Conservation (phyloP, 2,329 filamentous ascomycete species). For the Aspergillus glaucus region DNA sequence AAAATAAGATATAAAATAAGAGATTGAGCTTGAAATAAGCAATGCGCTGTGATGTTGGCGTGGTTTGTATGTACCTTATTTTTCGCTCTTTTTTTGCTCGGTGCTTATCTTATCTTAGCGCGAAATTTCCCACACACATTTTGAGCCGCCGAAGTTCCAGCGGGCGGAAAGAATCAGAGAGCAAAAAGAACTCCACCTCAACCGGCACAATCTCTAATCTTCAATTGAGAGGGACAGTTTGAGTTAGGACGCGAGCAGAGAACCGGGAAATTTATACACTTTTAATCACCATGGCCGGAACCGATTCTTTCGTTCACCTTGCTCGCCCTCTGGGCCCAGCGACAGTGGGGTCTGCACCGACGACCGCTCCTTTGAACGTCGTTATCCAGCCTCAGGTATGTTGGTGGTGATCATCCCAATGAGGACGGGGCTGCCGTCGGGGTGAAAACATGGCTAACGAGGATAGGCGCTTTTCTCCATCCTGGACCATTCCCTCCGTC, state of each 20-base stretch:
- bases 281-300: conserved; percentile 66
- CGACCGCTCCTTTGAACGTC: conserved; percentile 85
- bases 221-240: not conserved
- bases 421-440: not conserved
- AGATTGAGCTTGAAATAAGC: not conserved
- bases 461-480: conserved; percentile 57
- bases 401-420: not conserved
- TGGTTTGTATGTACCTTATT: not conserved
- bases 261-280: conserved; percentile 11
- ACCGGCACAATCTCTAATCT: conserved; percentile 17
- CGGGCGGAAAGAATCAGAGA: conserved; percentile 24
- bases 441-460: conserved; percentile 10
- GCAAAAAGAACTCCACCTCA: conserved; percentile 26
- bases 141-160: conserved; percentile 22
- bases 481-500: conserved; percentile 85
- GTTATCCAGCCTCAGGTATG: conserved; percentile 91
- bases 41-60: not conserved
- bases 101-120: conserved; percentile 44
- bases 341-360: conserved; percentile 70
- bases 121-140: conserved; percentile 43
- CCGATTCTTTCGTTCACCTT: conserved; percentile 88
- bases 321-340: conserved; percentile 84
- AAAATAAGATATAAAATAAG: not conserved
- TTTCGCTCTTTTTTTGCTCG: conserved; percentile 11
- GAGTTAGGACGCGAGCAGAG: not conserved